Evolutionary conservation across 352 stramenopile genomes (phyloP), one percentile per base, ranked within the genome.

Genomic region (Phytophthora sp.): DNA sequence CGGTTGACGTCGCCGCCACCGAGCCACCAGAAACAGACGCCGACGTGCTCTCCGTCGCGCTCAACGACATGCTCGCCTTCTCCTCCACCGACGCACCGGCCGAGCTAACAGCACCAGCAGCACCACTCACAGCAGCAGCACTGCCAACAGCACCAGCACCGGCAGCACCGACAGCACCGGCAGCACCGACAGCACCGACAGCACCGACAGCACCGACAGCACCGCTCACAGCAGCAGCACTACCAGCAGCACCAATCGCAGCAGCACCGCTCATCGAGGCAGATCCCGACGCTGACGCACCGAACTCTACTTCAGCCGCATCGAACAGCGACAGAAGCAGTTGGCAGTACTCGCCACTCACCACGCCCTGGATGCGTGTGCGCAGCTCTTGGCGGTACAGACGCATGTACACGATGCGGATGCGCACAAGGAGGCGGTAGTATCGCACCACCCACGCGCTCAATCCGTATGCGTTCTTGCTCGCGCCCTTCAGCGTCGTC

Each of bases 371-470:
- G 32, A 63, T 45, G 10, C 28, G 38, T 12, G 42, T 41, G 32
- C 32, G 34, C 37, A 87, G 71, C 42, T 44, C 46, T 53, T 71
- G 69, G 50, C 60, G 61, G 65, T 77, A 83, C 27, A 80, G 64
- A 42, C 81, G 61, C 54, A 74, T 70, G 76, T 89, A 89, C 28
- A 30, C 28, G 28, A 57, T 44, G 9, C 34, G 35, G 31, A 79
- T 57, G 24, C 58, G 46, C 26, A 17, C 41, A 45, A 81, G 70
- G 17, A 77, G 39, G 17, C 43, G 42, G 34, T 66, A 66, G 34
- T 76, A 64, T 12, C 62, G 62, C 17, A 72, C 55, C 15, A 72
- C 23, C 23, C 44, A 48, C 7, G 45, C 21, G 24, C 42, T 50
- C 1, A 72, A 35, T 18, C 42, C 62, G n/a, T 62, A 38, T 2